Evolutionary conservation across 2,329 filamentous ascomycete genomes (phyloP).

Genomic region (Fusarium sp.): DNA sequence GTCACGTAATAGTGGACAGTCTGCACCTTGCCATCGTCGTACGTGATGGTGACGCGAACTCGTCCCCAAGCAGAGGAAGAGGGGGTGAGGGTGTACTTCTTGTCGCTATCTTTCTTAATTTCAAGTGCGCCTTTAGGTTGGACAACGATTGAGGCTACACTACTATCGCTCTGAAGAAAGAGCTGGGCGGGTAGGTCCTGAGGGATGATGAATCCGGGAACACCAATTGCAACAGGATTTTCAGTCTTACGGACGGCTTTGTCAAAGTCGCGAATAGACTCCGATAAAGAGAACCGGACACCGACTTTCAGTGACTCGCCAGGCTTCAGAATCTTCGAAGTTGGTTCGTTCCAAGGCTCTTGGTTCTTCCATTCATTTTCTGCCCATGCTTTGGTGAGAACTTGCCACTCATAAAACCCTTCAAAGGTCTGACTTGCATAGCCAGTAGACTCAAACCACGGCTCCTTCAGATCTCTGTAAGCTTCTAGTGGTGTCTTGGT

Average conservation of each 20-base stretch:
- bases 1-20: constrained; percentile 68
- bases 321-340: constrained; percentile 57
- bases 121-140: constrained; percentile 54
- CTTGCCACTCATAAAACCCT: constrained; percentile 71
- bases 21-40: constrained; percentile 61
- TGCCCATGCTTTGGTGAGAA: constrained; percentile 64
- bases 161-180: constrained; percentile 55
- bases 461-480: constrained; percentile 64
- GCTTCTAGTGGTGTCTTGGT: constrained; percentile 62
- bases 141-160: constrained; percentile 54
- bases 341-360: constrained; percentile 67
- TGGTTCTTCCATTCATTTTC: constrained; percentile 65
- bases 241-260: constrained; percentile 56
- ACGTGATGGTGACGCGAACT: constrained; percentile 59
- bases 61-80: constrained; percentile 61
- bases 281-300: constrained; percentile 62
- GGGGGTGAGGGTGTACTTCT: constrained; percentile 58
- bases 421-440: constrained; percentile 69
- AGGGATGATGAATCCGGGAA: constrained; percentile 67
- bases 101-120: constrained; percentile 43
- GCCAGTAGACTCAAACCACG: constrained; percentile 50
- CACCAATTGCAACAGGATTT: constrained; percentile 62
- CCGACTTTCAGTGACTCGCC: constrained; percentile 62
- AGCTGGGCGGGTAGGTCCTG: constrained; percentile 59
- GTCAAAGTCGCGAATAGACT: constrained; percentile 61